These are phyloP conservation scores for Alternaria incomplexa DNA, from an alignment of 2,329 filamentous ascomycete species.

Conservation along the genomic window DNA sequence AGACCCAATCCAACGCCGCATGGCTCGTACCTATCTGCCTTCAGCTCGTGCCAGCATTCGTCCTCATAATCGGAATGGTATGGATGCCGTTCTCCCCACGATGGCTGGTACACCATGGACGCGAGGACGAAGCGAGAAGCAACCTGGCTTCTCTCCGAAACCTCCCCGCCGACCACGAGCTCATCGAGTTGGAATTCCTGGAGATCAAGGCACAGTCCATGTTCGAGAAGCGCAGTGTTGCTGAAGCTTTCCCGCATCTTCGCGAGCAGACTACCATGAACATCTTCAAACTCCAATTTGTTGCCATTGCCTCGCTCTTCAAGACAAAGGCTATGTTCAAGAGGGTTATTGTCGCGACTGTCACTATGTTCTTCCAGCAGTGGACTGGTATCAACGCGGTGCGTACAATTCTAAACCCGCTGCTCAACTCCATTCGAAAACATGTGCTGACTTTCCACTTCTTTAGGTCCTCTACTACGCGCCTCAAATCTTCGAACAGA, in stretches of 20 bases:
- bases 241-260: constrained; percentile 70
- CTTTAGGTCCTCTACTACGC: constrained; percentile 56
- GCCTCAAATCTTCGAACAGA: constrained; percentile 56
- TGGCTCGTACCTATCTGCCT: constrained; percentile 78
- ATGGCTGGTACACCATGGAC: constrained; percentile 74
- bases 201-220: constrained; percentile 81
- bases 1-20: constrained; percentile 67
- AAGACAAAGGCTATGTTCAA: constrained; percentile 70
- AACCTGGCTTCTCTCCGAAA: constrained; percentile 70
- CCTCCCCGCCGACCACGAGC: constrained; percentile 67
- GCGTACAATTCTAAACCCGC: background rate
- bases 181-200: constrained; percentile 77
- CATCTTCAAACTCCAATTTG: constrained; percentile 67
- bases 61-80: constrained; percentile 73
- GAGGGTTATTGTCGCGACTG: constrained; percentile 67
- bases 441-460: too few relatives aligned
- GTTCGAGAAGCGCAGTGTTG: constrained; percentile 74
- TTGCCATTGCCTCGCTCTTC: constrained; percentile 70
- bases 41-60: constrained; percentile 70
- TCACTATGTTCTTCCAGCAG: constrained; percentile 58
- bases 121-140: constrained; percentile 69
- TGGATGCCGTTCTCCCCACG: constrained; percentile 82
- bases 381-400: constrained; percentile 60
- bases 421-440: too few relatives aligned
- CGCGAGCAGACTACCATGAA: constrained; percentile 62